A percentile compares a stretch with the other conserved stretches of the same genome.
These are phyloP conservation scores for Zasmidium cellare DNA, from an alignment of 2,329 filamentous ascomycete genomes.

Conservation along the genomic window DNA sequence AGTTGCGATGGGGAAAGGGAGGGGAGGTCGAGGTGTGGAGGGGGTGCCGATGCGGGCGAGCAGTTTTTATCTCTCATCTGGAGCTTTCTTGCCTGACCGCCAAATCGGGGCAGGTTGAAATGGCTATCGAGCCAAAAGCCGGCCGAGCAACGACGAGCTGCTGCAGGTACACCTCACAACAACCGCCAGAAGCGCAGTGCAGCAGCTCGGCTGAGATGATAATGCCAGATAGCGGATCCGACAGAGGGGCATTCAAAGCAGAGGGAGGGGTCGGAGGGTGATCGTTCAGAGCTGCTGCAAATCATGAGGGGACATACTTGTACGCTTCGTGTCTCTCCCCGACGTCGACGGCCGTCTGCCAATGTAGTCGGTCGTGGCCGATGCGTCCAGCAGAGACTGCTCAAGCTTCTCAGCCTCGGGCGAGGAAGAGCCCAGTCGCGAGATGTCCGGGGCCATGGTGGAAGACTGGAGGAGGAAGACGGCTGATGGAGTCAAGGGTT, in stretches of 20 bases:
- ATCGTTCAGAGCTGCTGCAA: too few relatives aligned
- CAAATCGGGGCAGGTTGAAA: neutral
- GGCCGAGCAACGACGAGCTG: neutral
- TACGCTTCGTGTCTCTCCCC: constrained; percentile 35
- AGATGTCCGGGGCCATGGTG: constrained; percentile 20
- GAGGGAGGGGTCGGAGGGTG: constrained; percentile 5
- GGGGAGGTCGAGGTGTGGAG: neutral
- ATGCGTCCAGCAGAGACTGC: constrained; percentile 28
- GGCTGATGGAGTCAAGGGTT: neutral
- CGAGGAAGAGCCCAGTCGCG: constrained; percentile 12
- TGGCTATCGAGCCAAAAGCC: neutral
- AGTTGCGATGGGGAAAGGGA: neutral
- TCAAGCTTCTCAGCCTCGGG: constrained; percentile 25
- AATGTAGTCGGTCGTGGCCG: constrained; percentile 29
- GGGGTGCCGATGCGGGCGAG: neutral
- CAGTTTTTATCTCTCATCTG: neutral
- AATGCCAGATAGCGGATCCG: neutral
- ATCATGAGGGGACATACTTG: constrained; percentile 28
- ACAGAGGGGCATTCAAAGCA: neutral
- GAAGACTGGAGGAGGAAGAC: neutral
- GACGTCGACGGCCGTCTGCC: constrained; percentile 33
- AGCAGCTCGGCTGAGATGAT: neutral
- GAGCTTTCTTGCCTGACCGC: neutral
- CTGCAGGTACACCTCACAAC: neutral
- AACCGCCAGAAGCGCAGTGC: neutral